Evolutionary conservation across 768 basidiomycete genomes (phyloP).

Genomic region (Mrakia hoshinonis): DNA sequence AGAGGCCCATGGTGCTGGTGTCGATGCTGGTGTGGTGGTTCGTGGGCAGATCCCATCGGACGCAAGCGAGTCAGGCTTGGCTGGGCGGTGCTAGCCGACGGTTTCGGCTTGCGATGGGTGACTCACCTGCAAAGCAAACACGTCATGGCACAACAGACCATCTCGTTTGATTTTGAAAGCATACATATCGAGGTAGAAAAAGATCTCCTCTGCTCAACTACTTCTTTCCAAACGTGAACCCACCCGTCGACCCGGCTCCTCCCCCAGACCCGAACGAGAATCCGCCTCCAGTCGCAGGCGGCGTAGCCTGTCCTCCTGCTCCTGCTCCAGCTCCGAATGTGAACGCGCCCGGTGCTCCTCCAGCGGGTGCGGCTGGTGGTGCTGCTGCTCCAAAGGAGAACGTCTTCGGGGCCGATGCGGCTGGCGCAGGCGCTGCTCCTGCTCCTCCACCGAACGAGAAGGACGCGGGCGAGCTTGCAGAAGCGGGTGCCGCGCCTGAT

Average conservation of each 20-base stretch:
- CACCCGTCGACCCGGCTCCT: neutral
- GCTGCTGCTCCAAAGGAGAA: conserved; percentile 1
- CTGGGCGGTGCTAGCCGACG: no score
- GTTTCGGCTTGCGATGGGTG: no score
- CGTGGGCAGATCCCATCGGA: no score
- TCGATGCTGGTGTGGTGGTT: neutral
- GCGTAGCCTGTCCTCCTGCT: neutral
- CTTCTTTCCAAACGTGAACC: conserved; percentile 10
- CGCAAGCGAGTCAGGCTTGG: no score
- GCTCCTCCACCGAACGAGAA: neutral
- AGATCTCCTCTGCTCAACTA: neutral
- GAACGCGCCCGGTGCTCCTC: neutral
- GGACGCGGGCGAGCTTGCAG: neutral
- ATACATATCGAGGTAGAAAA: no score
- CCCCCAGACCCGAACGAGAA: neutral
- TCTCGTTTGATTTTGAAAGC: no score
- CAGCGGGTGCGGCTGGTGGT: neutral
- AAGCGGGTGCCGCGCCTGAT: neutral
- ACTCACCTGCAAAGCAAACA: no score
- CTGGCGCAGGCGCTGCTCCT: neutral
- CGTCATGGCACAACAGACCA: no score
- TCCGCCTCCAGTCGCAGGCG: neutral
- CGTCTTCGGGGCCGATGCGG: neutral
- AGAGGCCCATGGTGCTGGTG: conserved; percentile 33
- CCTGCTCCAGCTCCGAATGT: neutral